phyloP scores from a whole-genome alignment of 306 rosid genomes.

The Crotalaria pallida region DNA sequence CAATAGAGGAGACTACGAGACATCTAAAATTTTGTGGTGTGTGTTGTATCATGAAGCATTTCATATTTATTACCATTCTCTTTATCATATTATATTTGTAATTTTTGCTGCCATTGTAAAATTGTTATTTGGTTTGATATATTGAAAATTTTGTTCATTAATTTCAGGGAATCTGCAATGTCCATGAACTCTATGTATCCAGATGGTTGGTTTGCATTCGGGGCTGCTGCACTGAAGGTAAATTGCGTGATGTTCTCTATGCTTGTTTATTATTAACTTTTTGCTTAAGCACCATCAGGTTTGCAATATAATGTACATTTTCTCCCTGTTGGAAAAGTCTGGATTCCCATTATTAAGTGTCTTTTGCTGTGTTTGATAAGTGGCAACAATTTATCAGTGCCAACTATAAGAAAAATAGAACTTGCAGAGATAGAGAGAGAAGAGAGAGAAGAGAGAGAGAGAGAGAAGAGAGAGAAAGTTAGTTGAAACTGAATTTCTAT shows the following conservation, averaged over 20 bases:
- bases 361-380: background rate
- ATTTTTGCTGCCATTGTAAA: background rate
- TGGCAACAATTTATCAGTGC: background rate
- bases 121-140: constrained; percentile 5
- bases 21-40: constrained; percentile 53
- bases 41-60: constrained; percentile 14
- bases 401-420: no score
- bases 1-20: constrained; percentile 82
- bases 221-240: constrained; percentile 98
- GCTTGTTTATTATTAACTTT: constrained; percentile 2
- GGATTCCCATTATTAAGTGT: background rate
- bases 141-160: background rate
- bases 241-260: constrained; percentile 17
- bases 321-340: background rate
- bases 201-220: constrained; percentile 97
- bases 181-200: constrained; percentile 88
- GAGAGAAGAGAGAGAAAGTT: no score
- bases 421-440: no score
- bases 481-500: no score
- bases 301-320: background rate
- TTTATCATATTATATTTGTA: background rate
- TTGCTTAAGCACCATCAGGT: background rate
- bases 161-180: constrained; percentile 94
- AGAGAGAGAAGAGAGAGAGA: no score
- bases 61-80: background rate